phyloP scores from a whole-genome alignment of 495 filamentous ascomycete species.

The Bacidia rubella region DNA sequence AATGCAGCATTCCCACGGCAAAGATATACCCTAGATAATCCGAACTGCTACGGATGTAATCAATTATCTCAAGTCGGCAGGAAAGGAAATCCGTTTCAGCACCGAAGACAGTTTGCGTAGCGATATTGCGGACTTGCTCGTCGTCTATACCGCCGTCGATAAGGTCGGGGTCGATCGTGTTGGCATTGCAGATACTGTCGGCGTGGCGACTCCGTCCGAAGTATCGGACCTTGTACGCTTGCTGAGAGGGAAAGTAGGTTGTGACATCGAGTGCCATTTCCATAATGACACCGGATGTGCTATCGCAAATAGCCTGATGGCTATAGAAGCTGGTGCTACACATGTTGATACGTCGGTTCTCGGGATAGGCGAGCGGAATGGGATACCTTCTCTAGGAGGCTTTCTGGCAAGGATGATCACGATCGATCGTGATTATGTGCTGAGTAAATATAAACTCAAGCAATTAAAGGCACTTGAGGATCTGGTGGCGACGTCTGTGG shows the following conservation, averaged over 20 bases:
- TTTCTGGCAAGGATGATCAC: slow-evolving; percentile 66
- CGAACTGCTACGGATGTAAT: no score
- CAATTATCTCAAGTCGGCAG: slow-evolving; percentile 17
- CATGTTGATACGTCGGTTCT: slow-evolving; percentile 44
- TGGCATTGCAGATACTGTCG: slow-evolving; percentile 35
- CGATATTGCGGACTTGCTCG: slow-evolving; percentile 37
- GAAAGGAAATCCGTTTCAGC: slow-evolving; percentile 25
- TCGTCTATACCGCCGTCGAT: slow-evolving; percentile 29
- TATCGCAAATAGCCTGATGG: slow-evolving; percentile 65
- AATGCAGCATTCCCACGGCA: slow-evolving; percentile 59
- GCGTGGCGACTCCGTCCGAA: slow-evolving; percentile 28
- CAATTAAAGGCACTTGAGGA: slow-evolving; percentile 70
- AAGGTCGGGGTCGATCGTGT: slow-evolving; percentile 32
- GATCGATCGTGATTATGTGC: slow-evolving; percentile 58
- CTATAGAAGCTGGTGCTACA: slow-evolving; percentile 63
- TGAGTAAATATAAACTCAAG: slow-evolving; percentile 60
- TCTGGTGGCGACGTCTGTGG: slow-evolving; percentile 56
- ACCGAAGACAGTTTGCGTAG: slow-evolving; percentile 35
- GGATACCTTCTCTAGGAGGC: slow-evolving; percentile 38
- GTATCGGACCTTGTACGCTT: slow-evolving; percentile 23
- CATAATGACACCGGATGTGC: slow-evolving; percentile 71
- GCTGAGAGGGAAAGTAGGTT: slow-evolving; percentile 54
- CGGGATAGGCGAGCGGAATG: no score
- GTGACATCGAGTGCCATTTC: slow-evolving; percentile 42
- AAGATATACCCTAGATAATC: slow-evolving; percentile 65